Conservation (phyloP, 108 stramenopile species). For the Fragilariopsis cylindrus region DNA sequence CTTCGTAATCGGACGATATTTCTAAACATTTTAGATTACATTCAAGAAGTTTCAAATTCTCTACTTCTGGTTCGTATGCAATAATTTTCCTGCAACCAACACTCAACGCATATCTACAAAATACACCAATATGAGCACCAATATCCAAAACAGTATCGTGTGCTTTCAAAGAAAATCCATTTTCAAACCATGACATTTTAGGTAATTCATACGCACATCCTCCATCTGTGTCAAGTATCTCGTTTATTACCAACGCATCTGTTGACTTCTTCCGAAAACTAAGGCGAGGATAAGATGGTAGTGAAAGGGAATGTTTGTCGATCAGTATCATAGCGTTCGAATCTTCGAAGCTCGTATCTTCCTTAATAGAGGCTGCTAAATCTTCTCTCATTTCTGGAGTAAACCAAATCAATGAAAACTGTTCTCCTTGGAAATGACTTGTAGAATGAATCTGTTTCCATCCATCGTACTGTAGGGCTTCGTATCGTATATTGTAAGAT, state of each 20-base stretch:
- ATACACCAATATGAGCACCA: slow-evolving; percentile 57
- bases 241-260: slow-evolving; percentile 50
- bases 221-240: slow-evolving; percentile 40
- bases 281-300: slow-evolving; percentile 40
- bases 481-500: slow-evolving; percentile 74
- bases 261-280: slow-evolving; percentile 44
- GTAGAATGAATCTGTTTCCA: slow-evolving; percentile 90
- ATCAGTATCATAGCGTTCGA: slow-evolving; percentile 22
- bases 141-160: slow-evolving; percentile 44
- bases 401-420: slow-evolving; percentile 92
- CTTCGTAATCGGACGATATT: slow-evolving; percentile 1
- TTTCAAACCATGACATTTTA: neutral
- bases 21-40: slow-evolving; percentile 33
- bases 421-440: slow-evolving; percentile 75
- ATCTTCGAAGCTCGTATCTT: slow-evolving; percentile 30
- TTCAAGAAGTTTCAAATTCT: slow-evolving; percentile 41
- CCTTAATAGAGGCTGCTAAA: neutral
- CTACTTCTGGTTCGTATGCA: slow-evolving; percentile 54
- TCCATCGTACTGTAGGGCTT: slow-evolving; percentile 88
- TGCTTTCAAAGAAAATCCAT: slow-evolving; percentile 33
- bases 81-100: slow-evolving; percentile 45
- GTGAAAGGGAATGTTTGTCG: slow-evolving; percentile 19
- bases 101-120: slow-evolving; percentile 44
- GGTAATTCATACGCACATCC: slow-evolving; percentile 39
- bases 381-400: slow-evolving; percentile 57